Base-by-base conservation (phyloP, 2,329 filamentous ascomycete species). In the Neopestalotiopsis clavispora region DNA sequence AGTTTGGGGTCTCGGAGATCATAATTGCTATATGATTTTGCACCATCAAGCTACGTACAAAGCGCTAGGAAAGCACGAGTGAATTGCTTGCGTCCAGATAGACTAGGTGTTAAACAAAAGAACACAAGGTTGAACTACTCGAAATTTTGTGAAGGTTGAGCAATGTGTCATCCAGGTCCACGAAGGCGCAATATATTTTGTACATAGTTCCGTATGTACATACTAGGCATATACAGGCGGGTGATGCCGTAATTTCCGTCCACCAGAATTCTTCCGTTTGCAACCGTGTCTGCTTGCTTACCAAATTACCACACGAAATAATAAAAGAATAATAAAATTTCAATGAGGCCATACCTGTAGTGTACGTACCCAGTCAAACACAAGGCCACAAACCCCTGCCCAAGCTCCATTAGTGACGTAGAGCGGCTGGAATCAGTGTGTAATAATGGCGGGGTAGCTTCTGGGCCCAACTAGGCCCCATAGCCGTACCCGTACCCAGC, bases 401-500 rank as follows among this genome's bases (percentile, higher is more conserved):
- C 38, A 12, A 64, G 61, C 38, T 45, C 61, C 61, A 45, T 45
- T 64, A 64, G 61, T 64, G 61, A 64, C 61, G 61, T 64, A 64
- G 61, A 20, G 61, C 28, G 30, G 59, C 34, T 30, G 28, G 34
- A 62, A 38, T 62, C 28, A n/a, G 28, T 34, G 10, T 64, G 38
- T n/a, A 64, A 49, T 52, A 32, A 64, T 64, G 61, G 61, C 61
- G 61, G 61, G 61, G 61, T 64, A 64, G 61, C 61, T 52, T 52
- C 23, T 30, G 45, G 45, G 45, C 7, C 45, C 45, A 23, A 17
- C 45, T 17, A 17, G 17, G 45, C 17, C 42, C 14, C 42, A 49
- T 49, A n/a, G 42, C 23, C 23, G 42, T 49, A 49, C 42, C 42
- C 20, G 45, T 52, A 38, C 45, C 45, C 6, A 20, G 17, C 45